Evolutionary conservation across 306 rosid genomes (phyloP).

Genomic region (Prosopis cineraria): DNA sequence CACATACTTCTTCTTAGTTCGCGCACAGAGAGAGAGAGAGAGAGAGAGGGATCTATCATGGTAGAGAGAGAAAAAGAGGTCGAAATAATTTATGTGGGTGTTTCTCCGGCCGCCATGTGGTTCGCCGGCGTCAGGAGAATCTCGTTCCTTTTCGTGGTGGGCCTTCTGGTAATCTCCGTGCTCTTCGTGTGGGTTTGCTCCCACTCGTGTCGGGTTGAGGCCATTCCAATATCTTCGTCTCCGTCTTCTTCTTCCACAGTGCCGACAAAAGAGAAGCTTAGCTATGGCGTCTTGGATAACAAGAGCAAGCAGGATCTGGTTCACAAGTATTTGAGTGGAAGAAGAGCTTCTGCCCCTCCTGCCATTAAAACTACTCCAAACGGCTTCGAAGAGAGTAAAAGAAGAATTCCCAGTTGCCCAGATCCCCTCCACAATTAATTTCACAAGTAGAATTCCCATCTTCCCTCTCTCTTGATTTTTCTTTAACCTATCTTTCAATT

Average conservation of each 20-base stretch:
- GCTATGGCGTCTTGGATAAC: slow-evolving; percentile 15
- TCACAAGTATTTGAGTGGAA: slow-evolving; percentile 56
- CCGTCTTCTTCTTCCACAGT: not conserved
- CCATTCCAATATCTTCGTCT: slow-evolving; percentile 44
- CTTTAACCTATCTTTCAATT: not conserved
- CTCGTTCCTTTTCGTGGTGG: slow-evolving; percentile 31
- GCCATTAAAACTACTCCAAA: slow-evolving; percentile 27
- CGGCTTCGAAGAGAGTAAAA: slow-evolving; percentile 61
- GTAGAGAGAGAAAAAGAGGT: not conserved
- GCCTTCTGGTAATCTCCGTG: slow-evolving; percentile 41
- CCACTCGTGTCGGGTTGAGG: slow-evolving; percentile 50
- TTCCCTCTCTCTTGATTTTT: slow-evolving; percentile 4
- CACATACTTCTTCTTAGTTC: not conserved
- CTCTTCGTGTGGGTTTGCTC: slow-evolving; percentile 56
- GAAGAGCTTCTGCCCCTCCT: slow-evolving; percentile 34
- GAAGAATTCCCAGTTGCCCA: slow-evolving; percentile 94
- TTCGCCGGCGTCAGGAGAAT: slow-evolving; percentile 52
- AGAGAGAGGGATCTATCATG: not conserved
- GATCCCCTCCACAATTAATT: slow-evolving; percentile 98
- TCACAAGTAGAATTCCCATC: slow-evolving; percentile 37
- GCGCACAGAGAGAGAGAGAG: not conserved
- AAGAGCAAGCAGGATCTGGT: slow-evolving; percentile 51
- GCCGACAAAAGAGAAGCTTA: slow-evolving; percentile 28
- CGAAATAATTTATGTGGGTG: slow-evolving; percentile 47
- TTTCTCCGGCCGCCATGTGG: slow-evolving; percentile 54